Evolutionary conservation across 2,329 filamentous ascomycete genomes (phyloP).

Genomic region (Ceratocystis cubensis): DNA sequence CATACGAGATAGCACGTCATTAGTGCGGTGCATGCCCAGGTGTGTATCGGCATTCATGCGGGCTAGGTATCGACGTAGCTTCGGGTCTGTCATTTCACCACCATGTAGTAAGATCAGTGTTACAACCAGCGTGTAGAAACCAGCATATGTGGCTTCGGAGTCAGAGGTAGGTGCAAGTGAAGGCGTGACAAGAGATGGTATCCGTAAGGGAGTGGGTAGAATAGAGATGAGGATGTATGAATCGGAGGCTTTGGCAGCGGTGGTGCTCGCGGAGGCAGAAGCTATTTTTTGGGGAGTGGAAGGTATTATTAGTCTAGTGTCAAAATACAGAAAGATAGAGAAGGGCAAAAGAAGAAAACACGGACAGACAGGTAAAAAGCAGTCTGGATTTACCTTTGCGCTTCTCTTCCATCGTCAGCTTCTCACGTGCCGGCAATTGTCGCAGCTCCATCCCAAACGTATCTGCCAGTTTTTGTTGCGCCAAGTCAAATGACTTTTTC

Average conservation of each 20-base stretch:
- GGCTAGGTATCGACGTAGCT: slow-evolving; percentile 61
- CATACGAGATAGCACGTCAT: slow-evolving; percentile 61
- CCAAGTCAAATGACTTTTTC: slow-evolving; percentile 60
- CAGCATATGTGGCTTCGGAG: slow-evolving; percentile 68
- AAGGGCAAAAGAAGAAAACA: not conserved
- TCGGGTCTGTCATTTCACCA: slow-evolving; percentile 62
- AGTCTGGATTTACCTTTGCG: slow-evolving; percentile 48
- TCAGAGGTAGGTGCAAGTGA: slow-evolving; percentile 51
- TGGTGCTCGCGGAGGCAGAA: slow-evolving; percentile 23
- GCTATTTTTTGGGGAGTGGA: not conserved
- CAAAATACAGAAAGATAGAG: not conserved
- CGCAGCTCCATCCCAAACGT: slow-evolving; percentile 89
- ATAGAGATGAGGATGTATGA: slow-evolving; percentile 66
- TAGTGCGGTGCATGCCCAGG: slow-evolving; percentile 63
- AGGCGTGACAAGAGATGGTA: slow-evolving; percentile 54
- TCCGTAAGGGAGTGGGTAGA: slow-evolving; percentile 55
- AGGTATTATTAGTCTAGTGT: not conserved
- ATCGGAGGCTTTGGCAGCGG: slow-evolving; percentile 42
- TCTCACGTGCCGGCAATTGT: slow-evolving; percentile 71
- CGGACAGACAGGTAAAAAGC: not conserved
- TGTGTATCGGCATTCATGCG: slow-evolving; percentile 64
- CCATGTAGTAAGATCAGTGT: slow-evolving; percentile 62
- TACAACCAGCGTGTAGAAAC: slow-evolving; percentile 68
- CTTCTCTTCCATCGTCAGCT: slow-evolving; percentile 63
- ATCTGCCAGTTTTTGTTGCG: slow-evolving; percentile 56